Conservation (phyloP, 345 rosid genomes). For the Fremontodendron californicum region DNA sequence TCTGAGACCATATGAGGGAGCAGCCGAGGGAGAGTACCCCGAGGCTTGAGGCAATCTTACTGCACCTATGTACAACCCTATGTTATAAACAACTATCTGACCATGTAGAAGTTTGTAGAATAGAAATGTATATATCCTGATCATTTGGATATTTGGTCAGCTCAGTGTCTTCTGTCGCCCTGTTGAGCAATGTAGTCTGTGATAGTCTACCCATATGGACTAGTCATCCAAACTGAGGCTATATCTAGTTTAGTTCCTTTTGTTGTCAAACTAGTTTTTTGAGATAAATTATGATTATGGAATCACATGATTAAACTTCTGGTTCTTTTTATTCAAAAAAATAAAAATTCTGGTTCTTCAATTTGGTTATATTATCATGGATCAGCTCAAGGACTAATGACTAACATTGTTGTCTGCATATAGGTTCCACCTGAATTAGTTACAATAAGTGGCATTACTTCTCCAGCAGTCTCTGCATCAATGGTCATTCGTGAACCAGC, state of each 20-base stretch:
- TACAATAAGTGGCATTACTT: conserved; percentile 3
- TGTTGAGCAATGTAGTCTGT: neutral
- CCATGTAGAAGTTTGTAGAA: neutral
- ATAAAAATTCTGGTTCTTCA: neutral
- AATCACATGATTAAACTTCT: neutral
- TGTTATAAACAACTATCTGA: neutral
- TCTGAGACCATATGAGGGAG: neutral
- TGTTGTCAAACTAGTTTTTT: neutral
- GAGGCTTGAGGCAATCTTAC: neutral
- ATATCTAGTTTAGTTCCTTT: neutral
- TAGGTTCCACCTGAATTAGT: conserved; percentile 78
- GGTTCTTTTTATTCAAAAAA: neutral
- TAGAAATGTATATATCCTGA: neutral
- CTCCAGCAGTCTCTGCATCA: conserved; percentile 18
- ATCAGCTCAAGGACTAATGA: neutral
- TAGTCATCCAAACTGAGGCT: neutral
- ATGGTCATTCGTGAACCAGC: conserved; percentile 17
- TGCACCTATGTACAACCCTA: neutral
- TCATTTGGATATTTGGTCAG: neutral
- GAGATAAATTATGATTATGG: neutral
- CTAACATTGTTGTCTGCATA: neutral
- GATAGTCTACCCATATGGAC: neutral
- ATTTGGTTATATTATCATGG: neutral
- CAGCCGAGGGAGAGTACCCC: neutral
- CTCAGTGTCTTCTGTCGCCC: neutral